These are phyloP conservation scores for Pseudogymnoascus sp. DNA, from an alignment of 2,329 filamentous ascomycete genomes.

Conservation along the genomic window DNA sequence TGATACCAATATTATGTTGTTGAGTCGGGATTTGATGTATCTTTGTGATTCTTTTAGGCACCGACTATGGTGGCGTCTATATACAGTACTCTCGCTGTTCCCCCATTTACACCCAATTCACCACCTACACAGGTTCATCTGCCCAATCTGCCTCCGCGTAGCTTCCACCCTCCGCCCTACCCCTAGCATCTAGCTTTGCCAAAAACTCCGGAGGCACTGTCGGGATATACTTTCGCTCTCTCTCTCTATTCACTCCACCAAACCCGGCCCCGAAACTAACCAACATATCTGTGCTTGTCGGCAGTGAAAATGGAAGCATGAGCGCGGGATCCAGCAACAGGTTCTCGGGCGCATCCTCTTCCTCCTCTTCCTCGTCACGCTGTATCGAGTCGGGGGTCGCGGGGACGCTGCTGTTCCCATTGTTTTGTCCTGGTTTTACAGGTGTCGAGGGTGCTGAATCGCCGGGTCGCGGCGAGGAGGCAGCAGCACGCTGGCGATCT, in stretches of 20 bases:
- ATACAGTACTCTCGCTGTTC: background rate
- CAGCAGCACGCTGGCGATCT: constrained; percentile 43
- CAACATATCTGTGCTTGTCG: constrained; percentile 95
- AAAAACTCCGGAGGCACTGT: constrained; percentile 92
- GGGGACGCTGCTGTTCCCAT: constrained; percentile 35
- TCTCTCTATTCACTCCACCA: constrained; percentile 82
- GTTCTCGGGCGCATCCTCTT: constrained; percentile 63
- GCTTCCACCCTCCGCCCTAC: background rate
- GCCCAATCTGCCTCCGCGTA: constrained; percentile 1
- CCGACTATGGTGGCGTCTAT: background rate
- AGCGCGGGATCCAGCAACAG: constrained; percentile 81
- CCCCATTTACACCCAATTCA: background rate
- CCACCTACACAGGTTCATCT: constrained; percentile 1
- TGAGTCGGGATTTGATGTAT: background rate
- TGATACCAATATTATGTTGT: background rate
- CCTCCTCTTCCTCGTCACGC: constrained; percentile 36
- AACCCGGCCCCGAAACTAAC: constrained; percentile 92
- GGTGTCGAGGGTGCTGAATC: constrained; percentile 39
- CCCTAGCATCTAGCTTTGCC: constrained; percentile 65
- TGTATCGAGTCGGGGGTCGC: constrained; percentile 30
- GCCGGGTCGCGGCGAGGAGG: constrained; percentile 35
- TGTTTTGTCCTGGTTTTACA: constrained; percentile 26
- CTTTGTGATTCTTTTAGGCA: background rate
- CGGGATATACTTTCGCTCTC: constrained; percentile 91
- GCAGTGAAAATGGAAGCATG: constrained; percentile 91